A percentile compares a stretch with the other conserved stretches of the same genome.
Conservation (phyloP, 352 stramenopile species). For the Globisporangium cederbergense region DNA sequence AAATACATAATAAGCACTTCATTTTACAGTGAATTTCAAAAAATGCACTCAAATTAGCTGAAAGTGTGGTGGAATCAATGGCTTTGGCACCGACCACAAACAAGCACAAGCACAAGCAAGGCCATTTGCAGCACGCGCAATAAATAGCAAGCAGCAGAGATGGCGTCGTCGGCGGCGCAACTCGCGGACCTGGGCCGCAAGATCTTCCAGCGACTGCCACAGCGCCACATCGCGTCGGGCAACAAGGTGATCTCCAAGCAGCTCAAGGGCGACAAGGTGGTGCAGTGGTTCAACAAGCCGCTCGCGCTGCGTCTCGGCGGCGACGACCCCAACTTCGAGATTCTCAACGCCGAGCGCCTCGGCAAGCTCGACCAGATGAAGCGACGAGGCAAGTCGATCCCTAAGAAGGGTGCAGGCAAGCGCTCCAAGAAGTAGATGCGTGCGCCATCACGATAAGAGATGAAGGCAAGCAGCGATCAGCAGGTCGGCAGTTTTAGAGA, state of each 20-base stretch:
- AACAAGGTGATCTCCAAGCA: conserved; percentile 90
- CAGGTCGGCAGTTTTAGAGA: neutral
- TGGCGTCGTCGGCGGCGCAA: conserved; percentile 49
- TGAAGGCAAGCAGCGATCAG: neutral
- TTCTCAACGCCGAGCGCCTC: conserved; percentile 73
- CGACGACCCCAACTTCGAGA: conserved; percentile 84
- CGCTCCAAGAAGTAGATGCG: conserved; percentile 74
- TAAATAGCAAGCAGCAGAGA: conserved; percentile 8
- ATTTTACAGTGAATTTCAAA: neutral
- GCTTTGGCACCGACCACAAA: conserved; percentile 2
- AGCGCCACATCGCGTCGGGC: conserved; percentile 73
- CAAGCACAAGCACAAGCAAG: neutral
- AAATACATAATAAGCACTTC: neutral
- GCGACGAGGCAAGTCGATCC: conserved; percentile 79
- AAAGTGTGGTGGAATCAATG: conserved; percentile 17
- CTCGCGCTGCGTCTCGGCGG: conserved; percentile 66
- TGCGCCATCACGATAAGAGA: neutral
- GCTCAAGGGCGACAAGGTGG: conserved; percentile 84
- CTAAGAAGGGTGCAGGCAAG: conserved; percentile 88
- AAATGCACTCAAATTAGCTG: neutral
- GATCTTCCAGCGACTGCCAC: conserved; percentile 86
- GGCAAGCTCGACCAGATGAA: conserved; percentile 85
- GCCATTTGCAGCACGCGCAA: neutral
- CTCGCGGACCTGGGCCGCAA: conserved; percentile 80
- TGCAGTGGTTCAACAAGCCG: conserved; percentile 86